These are phyloP conservation scores for Termitomyces heimii DNA, from an alignment of 768 basidiomycete species.

Conservation along the genomic window DNA sequence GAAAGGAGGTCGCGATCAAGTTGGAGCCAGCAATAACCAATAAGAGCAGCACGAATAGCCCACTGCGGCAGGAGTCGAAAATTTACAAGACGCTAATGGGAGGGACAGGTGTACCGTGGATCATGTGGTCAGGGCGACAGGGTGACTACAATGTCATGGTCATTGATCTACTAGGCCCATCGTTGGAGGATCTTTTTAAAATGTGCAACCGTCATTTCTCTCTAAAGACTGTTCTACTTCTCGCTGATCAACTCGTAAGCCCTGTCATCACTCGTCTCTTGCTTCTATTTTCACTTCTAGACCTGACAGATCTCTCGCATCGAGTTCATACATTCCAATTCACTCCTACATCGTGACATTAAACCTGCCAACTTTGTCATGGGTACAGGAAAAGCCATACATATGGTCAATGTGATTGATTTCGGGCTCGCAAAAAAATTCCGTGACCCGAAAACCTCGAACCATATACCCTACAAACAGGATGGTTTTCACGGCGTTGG, in stretches of 20 bases:
- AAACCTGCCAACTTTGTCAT: constrained; percentile 99
- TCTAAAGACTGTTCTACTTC: constrained; percentile 88
- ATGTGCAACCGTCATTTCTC: constrained; percentile 89
- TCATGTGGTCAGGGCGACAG: constrained; percentile 87
- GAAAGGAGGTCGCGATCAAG: constrained; percentile 83
- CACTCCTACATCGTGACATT: constrained; percentile 94
- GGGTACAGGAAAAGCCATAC: constrained; percentile 55
- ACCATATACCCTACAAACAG: constrained; percentile 68
- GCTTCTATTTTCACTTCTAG: constrained; percentile 10
- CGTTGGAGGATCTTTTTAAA: constrained; percentile 82
- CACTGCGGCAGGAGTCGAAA: constrained; percentile 83
- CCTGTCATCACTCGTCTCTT: constrained; percentile 5
- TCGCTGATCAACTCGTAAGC: constrained; percentile 91
- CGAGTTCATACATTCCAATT: constrained; percentile 94
- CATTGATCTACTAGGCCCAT: constrained; percentile 92
- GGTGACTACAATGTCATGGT: constrained; percentile 98
- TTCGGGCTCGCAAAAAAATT: constrained; percentile 82
- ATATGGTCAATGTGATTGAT: constrained; percentile 88
- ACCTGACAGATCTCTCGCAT: constrained; percentile 80
- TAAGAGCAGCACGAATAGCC: constrained; percentile 37
- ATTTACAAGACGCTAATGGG: constrained; percentile 91
- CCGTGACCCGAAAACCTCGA: constrained; percentile 56
- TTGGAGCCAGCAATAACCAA: constrained; percentile 58
- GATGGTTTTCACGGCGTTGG: constrained; percentile 77
- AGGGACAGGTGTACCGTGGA: constrained; percentile 85